Percentiles rank a stretch among this genome's conserved stretches.
Evolutionary conservation across 2,329 filamentous ascomycete genomes (phyloP).

Genomic region (Orbilia oligospora): DNA sequence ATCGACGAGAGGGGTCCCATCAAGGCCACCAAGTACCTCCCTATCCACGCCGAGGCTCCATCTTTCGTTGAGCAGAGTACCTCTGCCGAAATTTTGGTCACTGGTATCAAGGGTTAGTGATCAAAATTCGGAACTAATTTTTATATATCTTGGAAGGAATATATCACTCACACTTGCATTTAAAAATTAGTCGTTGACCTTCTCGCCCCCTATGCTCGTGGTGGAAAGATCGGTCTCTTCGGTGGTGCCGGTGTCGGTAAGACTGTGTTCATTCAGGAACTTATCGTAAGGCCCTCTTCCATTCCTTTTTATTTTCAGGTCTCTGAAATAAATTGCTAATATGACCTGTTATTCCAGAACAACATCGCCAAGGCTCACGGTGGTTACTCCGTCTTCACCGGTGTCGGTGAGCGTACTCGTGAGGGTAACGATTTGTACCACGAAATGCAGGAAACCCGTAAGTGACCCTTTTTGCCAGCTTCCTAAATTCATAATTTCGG

Average conservation of each 20-base stretch:
- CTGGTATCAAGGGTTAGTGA: constrained; percentile 85
- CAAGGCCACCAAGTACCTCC: constrained; percentile 87
- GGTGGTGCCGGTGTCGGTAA: constrained; percentile 99
- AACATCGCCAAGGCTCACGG: constrained; percentile 99
- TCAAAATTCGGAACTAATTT: background rate
- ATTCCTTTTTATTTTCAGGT: background rate
- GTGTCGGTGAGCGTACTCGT: constrained; percentile 99
- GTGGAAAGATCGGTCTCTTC: constrained; percentile 99
- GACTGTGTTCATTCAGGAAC: constrained; percentile 99
- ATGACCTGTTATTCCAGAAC: constrained; percentile 74
- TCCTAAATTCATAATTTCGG: background rate
- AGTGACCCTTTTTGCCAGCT: constrained; percentile 29
- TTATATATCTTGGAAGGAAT: constrained; percentile 14
- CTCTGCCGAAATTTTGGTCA: constrained; percentile 94
- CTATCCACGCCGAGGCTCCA: constrained; percentile 96
- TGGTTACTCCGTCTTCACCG: constrained; percentile 99
- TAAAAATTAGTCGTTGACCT: constrained; percentile 85
- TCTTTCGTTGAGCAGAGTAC: constrained; percentile 96
- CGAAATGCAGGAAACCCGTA: constrained; percentile 98
- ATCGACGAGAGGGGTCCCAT: constrained; percentile 99
- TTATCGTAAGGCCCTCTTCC: constrained; percentile 77
- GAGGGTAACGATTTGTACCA: constrained; percentile 99
- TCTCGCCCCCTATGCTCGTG: constrained; percentile 98
- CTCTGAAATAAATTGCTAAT: constrained; percentile 6
- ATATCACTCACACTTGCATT: constrained; percentile 28